These are phyloP conservation scores for Puccinia triticina DNA, from an alignment of 1,284 basidiomycete genomes.

Conservation along the genomic window DNA sequence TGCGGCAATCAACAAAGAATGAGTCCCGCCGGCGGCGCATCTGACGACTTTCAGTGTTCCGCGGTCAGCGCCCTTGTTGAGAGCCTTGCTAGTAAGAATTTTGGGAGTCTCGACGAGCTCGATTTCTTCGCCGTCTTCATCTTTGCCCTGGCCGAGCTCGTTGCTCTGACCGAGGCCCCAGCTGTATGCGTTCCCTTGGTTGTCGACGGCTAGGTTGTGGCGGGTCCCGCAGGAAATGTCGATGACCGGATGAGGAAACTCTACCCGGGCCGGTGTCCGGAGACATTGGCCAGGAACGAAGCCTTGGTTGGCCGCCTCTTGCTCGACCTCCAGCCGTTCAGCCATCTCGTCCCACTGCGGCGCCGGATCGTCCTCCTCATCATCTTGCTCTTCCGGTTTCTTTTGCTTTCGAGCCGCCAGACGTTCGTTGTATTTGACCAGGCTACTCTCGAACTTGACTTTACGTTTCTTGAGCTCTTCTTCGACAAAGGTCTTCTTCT, in stretches of 20 bases:
- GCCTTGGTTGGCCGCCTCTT: constrained; percentile 58
- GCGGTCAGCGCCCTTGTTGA: background rate
- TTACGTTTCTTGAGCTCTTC: constrained; percentile 57
- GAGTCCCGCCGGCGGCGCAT: constrained; percentile 48
- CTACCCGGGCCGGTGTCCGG: constrained; percentile 61
- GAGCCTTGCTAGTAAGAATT: constrained; percentile 28
- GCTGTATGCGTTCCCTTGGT: constrained; percentile 75
- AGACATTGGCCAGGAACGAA: constrained; percentile 53
- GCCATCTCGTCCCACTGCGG: constrained; percentile 70
- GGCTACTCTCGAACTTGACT: constrained; percentile 49
- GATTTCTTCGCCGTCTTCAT: constrained; percentile 40
- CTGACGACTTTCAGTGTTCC: constrained; percentile 28
- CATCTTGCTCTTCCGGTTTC: constrained; percentile 53
- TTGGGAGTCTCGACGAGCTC: constrained; percentile 31
- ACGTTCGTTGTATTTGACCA: constrained; percentile 56
- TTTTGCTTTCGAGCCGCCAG: constrained; percentile 56
- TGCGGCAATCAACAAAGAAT: constrained; percentile 36
- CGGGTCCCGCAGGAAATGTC: constrained; percentile 76
- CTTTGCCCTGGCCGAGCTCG: constrained; percentile 46
- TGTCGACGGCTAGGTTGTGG: constrained; percentile 79
- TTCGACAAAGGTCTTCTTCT: constrained; percentile 55
- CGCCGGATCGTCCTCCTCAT: constrained; percentile 60
- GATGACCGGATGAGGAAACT: constrained; percentile 71
- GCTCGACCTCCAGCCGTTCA: constrained; percentile 53
- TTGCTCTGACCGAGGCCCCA: constrained; percentile 67